Conservation (phyloP, 2,329 filamentous ascomycete species). For the Septoria petroselini region DNA sequence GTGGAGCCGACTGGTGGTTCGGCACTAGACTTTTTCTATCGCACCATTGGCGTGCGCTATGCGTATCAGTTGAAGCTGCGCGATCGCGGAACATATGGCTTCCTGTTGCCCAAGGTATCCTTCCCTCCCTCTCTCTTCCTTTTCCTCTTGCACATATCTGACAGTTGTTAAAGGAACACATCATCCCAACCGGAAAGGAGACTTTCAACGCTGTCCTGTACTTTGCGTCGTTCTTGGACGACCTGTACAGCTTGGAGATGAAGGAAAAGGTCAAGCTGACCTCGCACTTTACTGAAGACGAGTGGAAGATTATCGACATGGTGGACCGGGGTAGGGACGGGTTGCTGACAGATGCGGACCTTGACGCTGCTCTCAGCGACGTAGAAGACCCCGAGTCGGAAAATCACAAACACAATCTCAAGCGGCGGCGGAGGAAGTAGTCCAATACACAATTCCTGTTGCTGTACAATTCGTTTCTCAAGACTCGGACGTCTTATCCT, state of each 20-base stretch:
- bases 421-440: conserved; percentile 22
- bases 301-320: neutral
- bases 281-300: conserved; percentile 1
- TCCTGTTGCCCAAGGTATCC: conserved; percentile 74
- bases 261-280: conserved; percentile 14
- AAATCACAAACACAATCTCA: conserved; percentile 22
- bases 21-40: conserved; percentile 93
- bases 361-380: conserved; percentile 5
- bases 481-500: too few species aligned
- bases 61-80: conserved; percentile 92
- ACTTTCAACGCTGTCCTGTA: conserved; percentile 79
- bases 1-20: conserved; percentile 78
- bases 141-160: conserved; percentile 46
- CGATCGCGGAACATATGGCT: conserved; percentile 92
- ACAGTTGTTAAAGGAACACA: conserved; percentile 10
- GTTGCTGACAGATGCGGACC: neutral
- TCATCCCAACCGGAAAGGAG: conserved; percentile 59
- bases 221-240: conserved; percentile 73
- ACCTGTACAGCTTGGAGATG: conserved; percentile 37
- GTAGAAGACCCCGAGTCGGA: conserved; percentile 19
- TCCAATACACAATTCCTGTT: neutral
- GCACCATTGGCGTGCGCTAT: conserved; percentile 75
- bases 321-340: neutral
- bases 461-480: too few species aligned
- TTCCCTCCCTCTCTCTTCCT: conserved; percentile 68